A percentile compares a stretch with the other conserved stretches of the same genome.
These are phyloP conservation scores for Inosperma sp. DNA, from an alignment of 768 basidiomycete genomes.

Conservation along the genomic window DNA sequence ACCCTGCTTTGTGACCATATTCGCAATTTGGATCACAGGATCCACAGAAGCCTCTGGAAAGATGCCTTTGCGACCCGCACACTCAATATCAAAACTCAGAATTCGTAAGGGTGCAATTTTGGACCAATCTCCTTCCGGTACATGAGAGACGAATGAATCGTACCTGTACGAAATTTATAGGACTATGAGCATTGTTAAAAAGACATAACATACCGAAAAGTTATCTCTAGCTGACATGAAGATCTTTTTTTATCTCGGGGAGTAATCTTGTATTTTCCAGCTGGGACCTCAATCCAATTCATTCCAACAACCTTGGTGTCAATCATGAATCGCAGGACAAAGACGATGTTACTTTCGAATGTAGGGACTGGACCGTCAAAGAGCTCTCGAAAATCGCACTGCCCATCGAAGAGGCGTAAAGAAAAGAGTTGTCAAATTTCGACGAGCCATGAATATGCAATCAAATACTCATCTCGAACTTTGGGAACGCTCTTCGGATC, in stretches of 20 bases:
- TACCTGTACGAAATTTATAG: conserved; percentile 45
- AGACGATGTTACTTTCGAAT: conserved; percentile 93
- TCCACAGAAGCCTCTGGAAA: conserved; percentile 90
- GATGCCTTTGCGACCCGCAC: conserved; percentile 94
- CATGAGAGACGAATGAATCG: conserved; percentile 81
- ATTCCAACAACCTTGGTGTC: conserved; percentile 97
- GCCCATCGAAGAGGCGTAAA: conserved; percentile 69
- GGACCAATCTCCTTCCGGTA: conserved; percentile 90
- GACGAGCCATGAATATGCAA: conserved; percentile 2
- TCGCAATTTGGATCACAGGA: conserved; percentile 98
- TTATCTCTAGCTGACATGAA: conserved; percentile 85
- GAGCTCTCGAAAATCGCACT: conserved; percentile 60
- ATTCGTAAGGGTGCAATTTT: conserved; percentile 90
- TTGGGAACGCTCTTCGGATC: conserved; percentile 78
- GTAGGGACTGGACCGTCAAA: conserved; percentile 57
- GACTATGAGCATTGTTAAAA: neutral
- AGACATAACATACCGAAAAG: conserved; percentile 50
- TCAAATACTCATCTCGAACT: conserved; percentile 79
- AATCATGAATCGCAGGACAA: conserved; percentile 94
- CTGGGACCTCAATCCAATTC: conserved; percentile 97
- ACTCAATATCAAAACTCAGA: conserved; percentile 98
- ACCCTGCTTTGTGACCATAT: conserved; percentile 99
- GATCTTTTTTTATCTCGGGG: conserved; percentile 58
- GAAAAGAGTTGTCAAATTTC: conserved; percentile 6
- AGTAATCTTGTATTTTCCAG: conserved; percentile 72